phyloP scores from a whole-genome alignment of 345 rosid genomes.

The Dimocarpus longan region DNA sequence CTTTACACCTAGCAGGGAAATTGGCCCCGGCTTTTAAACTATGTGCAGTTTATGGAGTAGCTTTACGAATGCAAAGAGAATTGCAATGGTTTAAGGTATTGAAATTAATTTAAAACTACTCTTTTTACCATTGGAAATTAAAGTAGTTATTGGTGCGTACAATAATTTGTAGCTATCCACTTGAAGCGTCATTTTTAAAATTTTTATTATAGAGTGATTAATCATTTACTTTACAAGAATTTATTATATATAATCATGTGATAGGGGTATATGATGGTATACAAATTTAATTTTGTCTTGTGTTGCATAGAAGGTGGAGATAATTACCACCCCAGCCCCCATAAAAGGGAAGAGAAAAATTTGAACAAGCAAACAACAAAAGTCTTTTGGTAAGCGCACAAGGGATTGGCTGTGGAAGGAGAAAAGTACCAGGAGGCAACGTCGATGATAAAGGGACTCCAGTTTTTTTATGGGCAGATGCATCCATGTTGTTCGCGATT shows the following conservation, averaged over 20 bases:
- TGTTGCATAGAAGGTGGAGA: constrained; percentile 21
- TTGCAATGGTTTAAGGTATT: background rate
- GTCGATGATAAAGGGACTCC: background rate
- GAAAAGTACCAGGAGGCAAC: constrained; percentile 18
- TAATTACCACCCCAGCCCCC: background rate
- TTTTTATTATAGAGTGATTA: too few relatives aligned
- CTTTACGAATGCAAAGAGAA: background rate
- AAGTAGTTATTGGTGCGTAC: too few relatives aligned
- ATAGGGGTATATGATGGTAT: too few relatives aligned
- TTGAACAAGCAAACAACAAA: constrained; percentile 6
- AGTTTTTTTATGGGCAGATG: background rate
- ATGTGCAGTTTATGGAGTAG: background rate
- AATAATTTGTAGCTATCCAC: too few relatives aligned
- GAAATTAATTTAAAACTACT: too few relatives aligned
- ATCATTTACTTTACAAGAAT: too few relatives aligned
- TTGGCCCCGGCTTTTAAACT: background rate
- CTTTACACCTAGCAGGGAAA: background rate
- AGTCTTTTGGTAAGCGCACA: constrained; percentile 15
- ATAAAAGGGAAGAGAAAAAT: background rate
- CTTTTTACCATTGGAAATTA: too few relatives aligned
- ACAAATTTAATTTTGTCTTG: background rate
- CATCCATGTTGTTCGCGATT: constrained; percentile 20
- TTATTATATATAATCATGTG: too few relatives aligned
- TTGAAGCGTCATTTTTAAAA: too few relatives aligned
- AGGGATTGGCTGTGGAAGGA: constrained; percentile 1